Base-by-base conservation (phyloP, 2,329 filamentous ascomycete species). In the Alternaria metachromatica region DNA sequence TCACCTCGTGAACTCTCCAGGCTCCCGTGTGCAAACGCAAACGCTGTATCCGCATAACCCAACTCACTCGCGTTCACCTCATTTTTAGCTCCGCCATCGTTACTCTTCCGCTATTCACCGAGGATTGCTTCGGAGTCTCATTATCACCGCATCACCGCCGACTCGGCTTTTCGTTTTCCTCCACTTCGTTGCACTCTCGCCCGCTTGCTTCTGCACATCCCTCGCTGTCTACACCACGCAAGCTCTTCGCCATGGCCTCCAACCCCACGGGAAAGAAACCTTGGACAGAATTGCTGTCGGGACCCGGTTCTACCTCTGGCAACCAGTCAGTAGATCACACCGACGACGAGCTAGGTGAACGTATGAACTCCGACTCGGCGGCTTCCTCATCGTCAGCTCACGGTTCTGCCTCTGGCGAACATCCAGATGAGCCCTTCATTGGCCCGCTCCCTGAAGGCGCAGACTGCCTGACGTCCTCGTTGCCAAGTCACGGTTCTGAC, bases 1-100 rank as follows among this genome's bases (percentile, higher is more conserved):
- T 18, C 18, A n/a, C 49, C 37, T 23, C 15, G 30, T 53, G n/a
- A 13, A 53, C 33, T 18, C 30, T 53, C 37, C 49, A 37, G 49
- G 30, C 20, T 53, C 15, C 49, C 15, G 21, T 49, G 56, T 63
- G 56, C 45, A 59, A 37, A 51, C 12, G 55, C 59, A 65, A 59
- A 62, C 63, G 37, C 49, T 50, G 62, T 55, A n/a, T 57, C 41
- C 26, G 6, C 26, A 55, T 49, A 54, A 30, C 26, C 12, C 56
- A 18, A 48, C 30, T 58, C 49, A 48, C 41, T 58, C 49, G 48
- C 54, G 18, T 56, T 61, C 57, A 58, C 53, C 49, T 49, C 51
- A 60, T 60, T 55, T 43, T 58, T 55, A 56, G 60, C 30, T 44
- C 13, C 18, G 28, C 44, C 21, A 46, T 51, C 21, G 20, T 55